These are phyloP conservation scores for Coniosporium apollinis DNA, from an alignment of 495 filamentous ascomycete genomes.

Conservation along the genomic window DNA sequence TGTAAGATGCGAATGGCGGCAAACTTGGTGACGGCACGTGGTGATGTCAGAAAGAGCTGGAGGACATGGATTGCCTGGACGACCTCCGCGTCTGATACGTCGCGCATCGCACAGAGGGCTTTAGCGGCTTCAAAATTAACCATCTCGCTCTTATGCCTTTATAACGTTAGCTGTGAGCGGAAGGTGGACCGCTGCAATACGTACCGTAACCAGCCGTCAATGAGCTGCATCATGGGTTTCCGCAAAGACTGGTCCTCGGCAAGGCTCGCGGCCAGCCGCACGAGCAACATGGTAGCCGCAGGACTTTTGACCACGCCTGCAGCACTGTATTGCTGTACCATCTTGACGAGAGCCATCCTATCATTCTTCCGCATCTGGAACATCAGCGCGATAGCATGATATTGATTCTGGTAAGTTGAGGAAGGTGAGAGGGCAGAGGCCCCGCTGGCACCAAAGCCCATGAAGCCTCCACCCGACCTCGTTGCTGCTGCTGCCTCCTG, in stretches of 20 bases:
- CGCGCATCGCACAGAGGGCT: constrained; percentile 84
- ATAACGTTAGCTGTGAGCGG: no score
- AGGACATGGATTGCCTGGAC: constrained; percentile 87
- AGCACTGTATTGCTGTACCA: constrained; percentile 94
- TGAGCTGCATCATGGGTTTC: constrained; percentile 84
- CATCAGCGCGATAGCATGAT: constrained; percentile 92
- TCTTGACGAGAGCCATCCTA: constrained; percentile 98
- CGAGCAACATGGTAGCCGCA: constrained; percentile 78
- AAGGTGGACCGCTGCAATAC: no score
- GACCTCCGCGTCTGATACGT: constrained; percentile 83
- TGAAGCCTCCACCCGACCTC: constrained; percentile 77
- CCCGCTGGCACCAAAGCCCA: constrained; percentile 66
- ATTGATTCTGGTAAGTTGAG: constrained; percentile 88
- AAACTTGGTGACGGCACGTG: constrained; percentile 92
- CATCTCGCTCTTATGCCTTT: constrained; percentile 99
- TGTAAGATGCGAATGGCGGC: constrained; percentile 94
- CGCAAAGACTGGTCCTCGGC: constrained; percentile 79
- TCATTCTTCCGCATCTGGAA: constrained; percentile 98
- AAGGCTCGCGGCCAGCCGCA: constrained; percentile 83
- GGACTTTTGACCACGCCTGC: constrained; percentile 89
- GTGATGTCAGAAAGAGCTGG: constrained; percentile 93
- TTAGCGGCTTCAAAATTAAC: constrained; percentile 99
- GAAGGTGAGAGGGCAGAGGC: constrained; percentile 49
- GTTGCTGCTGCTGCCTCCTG: constrained; percentile 86
- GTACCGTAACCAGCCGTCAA: constrained; percentile 92